Evolutionary conservation across 73 alveolate species (phyloP).

Genomic region (Uronychia binucleata): DNA sequence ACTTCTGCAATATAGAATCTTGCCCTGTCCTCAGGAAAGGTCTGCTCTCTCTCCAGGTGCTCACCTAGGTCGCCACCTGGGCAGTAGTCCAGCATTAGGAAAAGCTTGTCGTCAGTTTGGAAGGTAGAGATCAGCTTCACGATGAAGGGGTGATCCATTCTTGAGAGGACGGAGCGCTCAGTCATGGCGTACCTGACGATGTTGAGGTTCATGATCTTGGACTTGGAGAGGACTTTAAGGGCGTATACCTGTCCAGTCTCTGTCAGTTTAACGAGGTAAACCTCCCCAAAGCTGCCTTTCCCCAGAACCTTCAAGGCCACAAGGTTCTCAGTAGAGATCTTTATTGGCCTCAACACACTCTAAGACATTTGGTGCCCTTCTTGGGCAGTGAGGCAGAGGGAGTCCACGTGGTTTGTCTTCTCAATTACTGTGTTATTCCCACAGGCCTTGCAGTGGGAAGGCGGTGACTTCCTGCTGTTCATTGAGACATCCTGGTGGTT

Average conservation of each 20-base stretch:
- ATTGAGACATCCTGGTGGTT: background rate
- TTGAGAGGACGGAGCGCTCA: constrained; percentile 68
- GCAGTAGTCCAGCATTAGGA: constrained; percentile 70
- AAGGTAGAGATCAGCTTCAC: constrained; percentile 72
- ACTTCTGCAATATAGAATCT: constrained; percentile 71
- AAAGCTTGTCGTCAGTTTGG: constrained; percentile 73
- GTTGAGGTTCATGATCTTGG: constrained; percentile 15
- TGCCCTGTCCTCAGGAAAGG: constrained; percentile 57
- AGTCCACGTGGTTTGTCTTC: no score
- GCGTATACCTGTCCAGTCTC: constrained; percentile 65
- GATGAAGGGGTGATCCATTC: constrained; percentile 69
- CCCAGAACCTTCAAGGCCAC: constrained; percentile 70
- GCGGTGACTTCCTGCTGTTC: background rate
- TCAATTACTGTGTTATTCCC: background rate
- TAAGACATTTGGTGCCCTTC: no score
- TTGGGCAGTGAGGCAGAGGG: no score
- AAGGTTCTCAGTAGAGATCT: background rate
- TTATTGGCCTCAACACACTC: no score
- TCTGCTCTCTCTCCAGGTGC: constrained; percentile 54
- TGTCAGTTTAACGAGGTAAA: constrained; percentile 77
- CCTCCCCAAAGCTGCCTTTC: constrained; percentile 91
- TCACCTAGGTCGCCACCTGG: constrained; percentile 77
- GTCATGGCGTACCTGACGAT: constrained; percentile 10
- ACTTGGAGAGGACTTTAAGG: constrained; percentile 57
- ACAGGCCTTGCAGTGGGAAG: background rate